phyloP scores from a whole-genome alignment of 164 flowering plant genomes.

The Tetracentron sinense region DNA sequence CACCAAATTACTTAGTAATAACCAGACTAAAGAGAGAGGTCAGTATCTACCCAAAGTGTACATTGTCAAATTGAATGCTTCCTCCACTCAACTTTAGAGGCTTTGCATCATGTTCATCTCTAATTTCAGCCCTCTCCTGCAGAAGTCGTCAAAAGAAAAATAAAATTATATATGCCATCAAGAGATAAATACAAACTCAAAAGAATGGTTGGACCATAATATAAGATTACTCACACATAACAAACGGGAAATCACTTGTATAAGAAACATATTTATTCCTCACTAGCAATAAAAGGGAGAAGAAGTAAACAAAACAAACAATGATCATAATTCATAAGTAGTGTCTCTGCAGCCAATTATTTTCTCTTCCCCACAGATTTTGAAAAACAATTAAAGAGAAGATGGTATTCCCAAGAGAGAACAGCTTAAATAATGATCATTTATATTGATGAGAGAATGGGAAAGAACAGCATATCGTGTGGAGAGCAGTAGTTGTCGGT shows the following conservation, averaged over 20 bases:
- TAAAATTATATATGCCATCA: not conserved
- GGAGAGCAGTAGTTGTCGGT: no score
- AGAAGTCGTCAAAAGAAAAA: not conserved
- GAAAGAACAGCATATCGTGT: no score
- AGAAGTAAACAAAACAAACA: no score
- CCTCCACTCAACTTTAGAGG: slow-evolving; percentile 74
- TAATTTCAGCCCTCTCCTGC: slow-evolving; percentile 78
- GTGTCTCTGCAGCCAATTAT: no score
- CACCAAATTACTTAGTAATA: not conserved
- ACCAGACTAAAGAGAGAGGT: not conserved
- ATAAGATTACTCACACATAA: not conserved
- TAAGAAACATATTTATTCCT: no score
- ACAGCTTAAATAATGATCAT: no score
- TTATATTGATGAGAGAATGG: no score
- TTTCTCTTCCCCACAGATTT: no score
- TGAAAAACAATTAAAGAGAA: no score
- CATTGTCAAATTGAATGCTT: slow-evolving; percentile 74
- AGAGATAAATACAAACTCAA: not conserved
- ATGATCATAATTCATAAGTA: no score
- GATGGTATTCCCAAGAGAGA: no score
- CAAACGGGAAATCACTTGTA: not conserved
- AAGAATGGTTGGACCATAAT: not conserved
- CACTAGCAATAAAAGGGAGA: no score
- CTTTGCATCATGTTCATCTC: slow-evolving; percentile 48
- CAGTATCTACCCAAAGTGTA: slow-evolving; percentile 73